A percentile compares a stretch with the other conserved stretches of the same genome.
Conservation (phyloP, 352 stramenopile genomes). For the Globisporangium cylindrosporum region DNA sequence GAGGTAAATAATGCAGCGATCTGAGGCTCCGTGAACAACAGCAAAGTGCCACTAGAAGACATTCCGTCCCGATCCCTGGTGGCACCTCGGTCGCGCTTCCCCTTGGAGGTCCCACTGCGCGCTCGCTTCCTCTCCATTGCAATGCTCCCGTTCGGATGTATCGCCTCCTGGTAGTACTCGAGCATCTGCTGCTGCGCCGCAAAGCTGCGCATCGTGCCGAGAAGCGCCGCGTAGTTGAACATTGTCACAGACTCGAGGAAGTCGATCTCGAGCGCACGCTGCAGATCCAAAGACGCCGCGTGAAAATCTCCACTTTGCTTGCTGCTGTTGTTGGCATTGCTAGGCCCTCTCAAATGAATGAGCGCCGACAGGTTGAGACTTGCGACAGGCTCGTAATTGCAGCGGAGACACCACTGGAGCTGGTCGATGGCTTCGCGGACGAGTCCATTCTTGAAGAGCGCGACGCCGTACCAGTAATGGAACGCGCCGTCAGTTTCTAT, state of each 20-base stretch:
- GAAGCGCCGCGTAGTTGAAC: constrained; percentile 70
- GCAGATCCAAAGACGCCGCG: constrained; percentile 40
- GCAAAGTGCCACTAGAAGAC: neutral
- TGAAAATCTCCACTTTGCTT: constrained; percentile 34
- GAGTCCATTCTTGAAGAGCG: constrained; percentile 30
- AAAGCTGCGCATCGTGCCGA: constrained; percentile 43
- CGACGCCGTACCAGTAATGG: constrained; percentile 60
- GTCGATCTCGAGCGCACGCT: constrained; percentile 60
- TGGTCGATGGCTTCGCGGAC: constrained; percentile 19
- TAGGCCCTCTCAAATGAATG: constrained; percentile 24
- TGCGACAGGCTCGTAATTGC: constrained; percentile 43
- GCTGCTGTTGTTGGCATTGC: neutral
- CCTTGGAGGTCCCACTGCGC: neutral
- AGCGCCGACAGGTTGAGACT: constrained; percentile 56
- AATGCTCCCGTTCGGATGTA: neutral
- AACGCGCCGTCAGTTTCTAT: constrained; percentile 19
- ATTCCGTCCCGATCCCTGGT: neutral
- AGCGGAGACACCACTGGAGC: constrained; percentile 43
- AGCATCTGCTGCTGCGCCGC: constrained; percentile 64
- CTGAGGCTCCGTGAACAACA: constrained; percentile 18
- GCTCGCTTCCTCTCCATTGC: constrained; percentile 19
- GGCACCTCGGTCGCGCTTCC: neutral
- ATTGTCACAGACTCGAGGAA: constrained; percentile 40
- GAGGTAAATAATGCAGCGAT: constrained; percentile 23
- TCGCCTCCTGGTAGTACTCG: constrained; percentile 27